These are phyloP conservation scores for Zygosaccharomyces lentus DNA, from an alignment of 805 yeast species.

Conservation along the genomic window DNA sequence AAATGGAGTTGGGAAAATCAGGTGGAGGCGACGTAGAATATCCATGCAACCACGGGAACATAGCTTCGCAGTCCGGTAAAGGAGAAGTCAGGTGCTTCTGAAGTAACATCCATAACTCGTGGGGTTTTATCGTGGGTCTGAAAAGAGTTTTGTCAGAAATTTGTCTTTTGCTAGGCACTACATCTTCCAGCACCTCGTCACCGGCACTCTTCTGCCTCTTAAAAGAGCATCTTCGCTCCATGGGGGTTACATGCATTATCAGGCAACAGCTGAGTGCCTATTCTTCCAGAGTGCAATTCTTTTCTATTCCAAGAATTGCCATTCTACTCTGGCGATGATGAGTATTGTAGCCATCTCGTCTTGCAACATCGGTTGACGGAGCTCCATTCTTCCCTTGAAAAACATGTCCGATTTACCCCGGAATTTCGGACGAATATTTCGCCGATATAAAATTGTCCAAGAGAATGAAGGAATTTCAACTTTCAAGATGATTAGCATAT, in stretches of 20 bases:
- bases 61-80: conserved; percentile 58
- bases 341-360: neutral
- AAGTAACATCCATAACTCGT: conserved; percentile 12
- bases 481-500: too few species aligned
- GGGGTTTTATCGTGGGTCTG: conserved; percentile 8
- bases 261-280: neutral
- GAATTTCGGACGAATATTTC: neutral
- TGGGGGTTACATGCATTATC: conserved; percentile 4
- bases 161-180: conserved; percentile 12
- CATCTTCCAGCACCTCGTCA: conserved; percentile 5
- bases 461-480: too few species aligned
- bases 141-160: conserved; percentile 8
- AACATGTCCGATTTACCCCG: neutral
- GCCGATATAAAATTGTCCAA: too few species aligned
- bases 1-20: conserved; percentile 43
- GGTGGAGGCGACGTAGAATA: conserved; percentile 53
- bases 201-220: conserved; percentile 13
- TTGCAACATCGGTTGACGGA: neutral
- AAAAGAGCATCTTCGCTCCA: conserved; percentile 10
- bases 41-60: conserved; percentile 94
- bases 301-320: neutral
- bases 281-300: neutral
- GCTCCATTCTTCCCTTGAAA: neutral
- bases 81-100: conserved; percentile 20
- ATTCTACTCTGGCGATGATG: neutral